Evolutionary conservation across 805 yeast genomes (phyloP).

Genomic region (Spencermartinsiella europaea): DNA sequence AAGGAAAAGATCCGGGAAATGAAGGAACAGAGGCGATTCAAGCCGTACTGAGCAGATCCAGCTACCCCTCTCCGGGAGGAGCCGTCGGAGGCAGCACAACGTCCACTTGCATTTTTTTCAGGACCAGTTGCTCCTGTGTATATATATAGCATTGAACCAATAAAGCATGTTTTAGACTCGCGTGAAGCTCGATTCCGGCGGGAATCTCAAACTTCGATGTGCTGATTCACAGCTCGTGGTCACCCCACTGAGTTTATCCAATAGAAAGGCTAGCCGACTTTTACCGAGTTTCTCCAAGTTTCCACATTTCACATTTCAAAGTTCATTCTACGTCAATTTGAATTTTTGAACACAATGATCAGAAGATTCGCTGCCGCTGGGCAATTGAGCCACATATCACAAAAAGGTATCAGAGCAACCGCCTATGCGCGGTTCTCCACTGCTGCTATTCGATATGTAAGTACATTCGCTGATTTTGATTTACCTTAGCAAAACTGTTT

Average conservation of each 20-base stretch:
- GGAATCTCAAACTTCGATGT: too few species aligned
- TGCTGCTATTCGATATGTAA: background rate
- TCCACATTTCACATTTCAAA: too few species aligned
- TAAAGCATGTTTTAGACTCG: too few species aligned
- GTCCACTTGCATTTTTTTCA: too few species aligned
- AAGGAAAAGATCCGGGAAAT: constrained; percentile 76
- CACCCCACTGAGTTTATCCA: too few species aligned
- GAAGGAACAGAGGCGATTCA: constrained; percentile 77
- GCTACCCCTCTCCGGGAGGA: background rate
- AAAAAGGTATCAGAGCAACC: background rate
- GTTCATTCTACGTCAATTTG: too few species aligned
- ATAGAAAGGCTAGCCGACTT: too few species aligned
- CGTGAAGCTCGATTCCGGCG: too few species aligned
- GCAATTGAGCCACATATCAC: background rate
- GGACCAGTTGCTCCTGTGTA: too few species aligned
- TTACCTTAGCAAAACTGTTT: too few species aligned
- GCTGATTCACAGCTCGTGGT: too few species aligned
- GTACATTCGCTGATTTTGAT: background rate
- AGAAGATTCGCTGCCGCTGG: background rate
- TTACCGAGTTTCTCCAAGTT: background rate
- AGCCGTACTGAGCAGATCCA: constrained; percentile 54
- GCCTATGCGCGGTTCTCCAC: background rate
- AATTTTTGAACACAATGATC: background rate
- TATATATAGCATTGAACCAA: too few species aligned
- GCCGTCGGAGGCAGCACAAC: background rate